Percentiles rank a stretch among this genome's conserved stretches.
These are phyloP conservation scores for Aethionema arabicum DNA, from an alignment of 345 rosid genomes.

Conservation along the genomic window DNA sequence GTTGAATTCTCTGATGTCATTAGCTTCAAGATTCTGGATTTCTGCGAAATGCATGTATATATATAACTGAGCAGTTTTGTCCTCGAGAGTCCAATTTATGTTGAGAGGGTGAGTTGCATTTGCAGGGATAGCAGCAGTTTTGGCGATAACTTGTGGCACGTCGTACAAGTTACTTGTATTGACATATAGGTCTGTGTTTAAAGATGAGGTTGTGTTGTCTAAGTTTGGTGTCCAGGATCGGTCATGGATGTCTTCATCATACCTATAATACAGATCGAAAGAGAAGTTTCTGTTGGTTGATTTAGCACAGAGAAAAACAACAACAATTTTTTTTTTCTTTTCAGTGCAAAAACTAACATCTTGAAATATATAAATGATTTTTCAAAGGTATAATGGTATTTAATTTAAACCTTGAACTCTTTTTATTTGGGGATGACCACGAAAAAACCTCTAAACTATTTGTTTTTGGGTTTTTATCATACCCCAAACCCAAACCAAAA, in stretches of 20 bases:
- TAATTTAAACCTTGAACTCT: too few species aligned
- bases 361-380: too few species aligned
- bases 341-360: too few species aligned
- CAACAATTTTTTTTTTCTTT: too few species aligned
- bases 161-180: conserved; percentile 7
- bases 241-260: conserved; percentile 42
- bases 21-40: conserved; percentile 14
- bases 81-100: not conserved
- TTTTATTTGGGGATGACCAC: too few species aligned
- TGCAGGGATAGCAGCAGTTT: conserved; percentile 26
- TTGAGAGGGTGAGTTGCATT: conserved; percentile 20
- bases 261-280: conserved; percentile 36
- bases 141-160: conserved; percentile 38
- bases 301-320: too few species aligned
- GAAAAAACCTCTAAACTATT: too few species aligned
- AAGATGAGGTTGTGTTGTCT: not conserved
- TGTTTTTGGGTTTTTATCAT: too few species aligned
- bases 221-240: conserved; percentile 41
- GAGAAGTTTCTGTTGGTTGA: not conserved
- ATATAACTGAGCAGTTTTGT: conserved; percentile 12
- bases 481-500: too few species aligned
- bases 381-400: too few species aligned
- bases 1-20: conserved; percentile 33
- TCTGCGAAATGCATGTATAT: conserved; percentile 45
- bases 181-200: conserved; percentile 12